Percentiles rank a stretch among this genome's conserved stretches.
phyloP scores from a whole-genome alignment of 2,329 filamentous ascomycete species.

The Neonectria neomacrospora region DNA sequence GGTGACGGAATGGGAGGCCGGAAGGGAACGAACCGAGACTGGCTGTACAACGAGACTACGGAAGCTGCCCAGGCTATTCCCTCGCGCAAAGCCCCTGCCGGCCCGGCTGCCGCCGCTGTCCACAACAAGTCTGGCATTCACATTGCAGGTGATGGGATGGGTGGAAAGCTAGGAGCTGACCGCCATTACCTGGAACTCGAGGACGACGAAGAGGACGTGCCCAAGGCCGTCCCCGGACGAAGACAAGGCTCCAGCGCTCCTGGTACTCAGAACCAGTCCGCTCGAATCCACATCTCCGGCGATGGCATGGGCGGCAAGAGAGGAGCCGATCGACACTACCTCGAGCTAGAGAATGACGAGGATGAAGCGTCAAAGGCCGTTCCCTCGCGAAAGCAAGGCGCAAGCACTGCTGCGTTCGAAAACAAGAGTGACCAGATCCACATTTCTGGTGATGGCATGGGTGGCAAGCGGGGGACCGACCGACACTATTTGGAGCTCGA shows the following conservation, averaged over 20 bases:
- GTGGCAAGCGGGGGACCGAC: slow-evolving; percentile 64
- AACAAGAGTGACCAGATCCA: slow-evolving; percentile 46
- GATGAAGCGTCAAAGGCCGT: slow-evolving; percentile 47
- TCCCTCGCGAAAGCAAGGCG: slow-evolving; percentile 34
- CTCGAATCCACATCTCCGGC: slow-evolving; percentile 60
- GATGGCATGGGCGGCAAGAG: slow-evolving; percentile 75
- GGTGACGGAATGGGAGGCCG: slow-evolving; percentile 74
- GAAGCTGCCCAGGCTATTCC: slow-evolving; percentile 45
- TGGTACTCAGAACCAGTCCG: slow-evolving; percentile 63
- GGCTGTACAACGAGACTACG: slow-evolving; percentile 65
- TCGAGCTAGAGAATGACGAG: slow-evolving; percentile 55
- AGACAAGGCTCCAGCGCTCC: slow-evolving; percentile 47
- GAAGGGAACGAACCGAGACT: slow-evolving; percentile 63
- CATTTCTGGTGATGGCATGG: slow-evolving; percentile 73
- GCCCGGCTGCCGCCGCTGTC: slow-evolving; percentile 6
- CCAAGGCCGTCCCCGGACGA: slow-evolving; percentile 55
- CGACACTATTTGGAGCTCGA: slow-evolving; percentile 66
- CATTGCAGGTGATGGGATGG: slow-evolving; percentile 72
- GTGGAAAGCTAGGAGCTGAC: slow-evolving; percentile 64
- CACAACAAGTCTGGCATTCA: slow-evolving; percentile 46
- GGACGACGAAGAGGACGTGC: not conserved
- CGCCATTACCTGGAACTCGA: slow-evolving; percentile 60
- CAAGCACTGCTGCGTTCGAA: slow-evolving; percentile 29
- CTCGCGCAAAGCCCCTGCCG: slow-evolving; percentile 48
- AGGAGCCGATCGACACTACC: slow-evolving; percentile 66